phyloP scores from a whole-genome alignment of 2,329 filamentous ascomycete genomes.

The Ceratocystis destructans region DNA sequence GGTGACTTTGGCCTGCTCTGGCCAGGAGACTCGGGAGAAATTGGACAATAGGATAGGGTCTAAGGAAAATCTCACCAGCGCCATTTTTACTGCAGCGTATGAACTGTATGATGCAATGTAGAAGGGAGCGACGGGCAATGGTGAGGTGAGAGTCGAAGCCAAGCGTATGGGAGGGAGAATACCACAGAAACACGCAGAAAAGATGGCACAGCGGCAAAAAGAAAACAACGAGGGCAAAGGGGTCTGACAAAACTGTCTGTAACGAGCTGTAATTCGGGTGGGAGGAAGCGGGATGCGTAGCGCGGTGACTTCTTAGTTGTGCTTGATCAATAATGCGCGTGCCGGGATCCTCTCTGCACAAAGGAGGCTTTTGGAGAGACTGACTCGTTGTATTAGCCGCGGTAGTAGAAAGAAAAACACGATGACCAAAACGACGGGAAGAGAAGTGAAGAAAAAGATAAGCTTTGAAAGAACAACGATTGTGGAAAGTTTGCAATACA shows the following conservation, averaged over 20 bases:
- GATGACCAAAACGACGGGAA: neutral
- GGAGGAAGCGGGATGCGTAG: neutral
- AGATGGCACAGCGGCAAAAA: no score
- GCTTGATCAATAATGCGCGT: conserved; percentile 5
- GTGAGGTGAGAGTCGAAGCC: neutral
- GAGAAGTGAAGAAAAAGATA: neutral
- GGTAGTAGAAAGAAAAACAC: neutral
- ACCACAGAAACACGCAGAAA: no score
- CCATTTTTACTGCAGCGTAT: conserved; percentile 6
- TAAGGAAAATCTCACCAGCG: conserved; percentile 8
- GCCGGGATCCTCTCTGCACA: neutral
- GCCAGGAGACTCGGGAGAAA: neutral
- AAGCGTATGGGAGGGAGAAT: neutral
- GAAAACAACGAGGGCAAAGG: no score
- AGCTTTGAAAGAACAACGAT: neutral
- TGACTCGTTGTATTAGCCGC: conserved; percentile 7
- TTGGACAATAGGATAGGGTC: neutral
- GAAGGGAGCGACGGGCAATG: neutral
- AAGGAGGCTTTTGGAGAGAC: neutral
- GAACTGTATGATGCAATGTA: neutral
- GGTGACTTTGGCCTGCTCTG: no score
- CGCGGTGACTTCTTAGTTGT: neutral
- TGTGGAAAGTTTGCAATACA: neutral
- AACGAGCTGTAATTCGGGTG: neutral
- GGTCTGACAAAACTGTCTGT: neutral